Percentiles rank a stretch among this genome's conserved stretches.
Conservation (phyloP, 306 rosid species). For the Ziziphus jujuba region DNA sequence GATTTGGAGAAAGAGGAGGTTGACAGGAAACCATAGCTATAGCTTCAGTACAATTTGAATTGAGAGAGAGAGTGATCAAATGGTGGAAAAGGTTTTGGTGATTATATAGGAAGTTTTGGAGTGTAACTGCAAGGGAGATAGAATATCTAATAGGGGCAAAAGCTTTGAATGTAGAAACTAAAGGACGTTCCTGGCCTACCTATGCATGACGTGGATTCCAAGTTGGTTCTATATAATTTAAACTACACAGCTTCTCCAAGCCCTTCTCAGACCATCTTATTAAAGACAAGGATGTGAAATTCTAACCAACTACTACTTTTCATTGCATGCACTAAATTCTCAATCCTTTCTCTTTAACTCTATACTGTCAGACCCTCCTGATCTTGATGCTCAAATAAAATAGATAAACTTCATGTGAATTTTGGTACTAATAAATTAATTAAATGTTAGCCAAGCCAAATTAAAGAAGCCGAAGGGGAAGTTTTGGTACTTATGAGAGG, state of each 20-base stretch:
- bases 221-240: conserved; percentile 27
- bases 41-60: background rate
- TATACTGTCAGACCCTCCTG: conserved; percentile 11
- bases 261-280: conserved; percentile 14
- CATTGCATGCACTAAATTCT: too few relatives aligned
- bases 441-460: conserved; percentile 10
- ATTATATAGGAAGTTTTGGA: conserved; percentile 53
- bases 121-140: conserved; percentile 31
- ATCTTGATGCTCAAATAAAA: conserved; percentile 21
- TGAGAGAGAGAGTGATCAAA: conserved; percentile 3
- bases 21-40: conserved; percentile 62
- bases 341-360: too few relatives aligned
- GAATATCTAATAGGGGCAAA: conserved; percentile 27
- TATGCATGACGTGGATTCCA: conserved; percentile 53
- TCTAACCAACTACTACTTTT: conserved; percentile 21
- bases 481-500: conserved; percentile 44
- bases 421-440: too few relatives aligned
- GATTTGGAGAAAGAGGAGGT: conserved; percentile 47
- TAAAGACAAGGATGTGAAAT: conserved; percentile 35
- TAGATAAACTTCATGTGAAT: too few relatives aligned
- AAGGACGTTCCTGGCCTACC: conserved; percentile 34
- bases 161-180: conserved; percentile 31
- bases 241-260: conserved; percentile 8
- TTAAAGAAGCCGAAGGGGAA: conserved; percentile 9
- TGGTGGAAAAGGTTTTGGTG: conserved; percentile 30